Evolutionary conservation across 2,329 filamentous ascomycete species (phyloP).

Genomic region (Elsinoe necatrix): DNA sequence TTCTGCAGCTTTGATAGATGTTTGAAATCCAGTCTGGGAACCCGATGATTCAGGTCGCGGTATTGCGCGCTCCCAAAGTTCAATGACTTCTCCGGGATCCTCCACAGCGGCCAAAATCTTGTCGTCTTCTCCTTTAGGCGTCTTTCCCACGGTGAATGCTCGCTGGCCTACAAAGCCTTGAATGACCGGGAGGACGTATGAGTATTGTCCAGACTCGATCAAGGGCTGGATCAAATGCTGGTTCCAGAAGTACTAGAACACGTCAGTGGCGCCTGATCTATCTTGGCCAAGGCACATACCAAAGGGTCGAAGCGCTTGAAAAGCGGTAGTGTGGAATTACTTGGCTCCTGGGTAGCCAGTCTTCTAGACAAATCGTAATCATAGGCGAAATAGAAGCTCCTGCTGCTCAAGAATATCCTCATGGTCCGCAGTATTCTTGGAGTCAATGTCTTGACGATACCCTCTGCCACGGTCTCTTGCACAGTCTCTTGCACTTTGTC

Average conservation of each 20-base stretch:
- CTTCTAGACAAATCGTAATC: constrained; percentile 82
- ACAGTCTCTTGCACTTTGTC: constrained; percentile 7
- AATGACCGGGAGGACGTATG: constrained; percentile 70
- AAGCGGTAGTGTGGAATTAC: constrained; percentile 49
- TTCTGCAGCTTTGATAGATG: constrained; percentile 18
- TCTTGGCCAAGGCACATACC: constrained; percentile 31
- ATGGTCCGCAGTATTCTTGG: constrained; percentile 80
- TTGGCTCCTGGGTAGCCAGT: constrained; percentile 35
- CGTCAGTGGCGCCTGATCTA: not conserved
- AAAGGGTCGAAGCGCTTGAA: constrained; percentile 63
- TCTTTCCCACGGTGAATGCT: constrained; percentile 50
- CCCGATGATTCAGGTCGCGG: not conserved
- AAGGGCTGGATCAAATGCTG: constrained; percentile 65
- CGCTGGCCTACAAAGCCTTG: constrained; percentile 91
- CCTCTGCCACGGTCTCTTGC: constrained; percentile 12
- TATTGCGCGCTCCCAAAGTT: constrained; percentile 17
- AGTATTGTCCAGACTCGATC: constrained; percentile 61
- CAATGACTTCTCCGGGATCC: constrained; percentile 20
- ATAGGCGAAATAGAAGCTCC: constrained; percentile 92
- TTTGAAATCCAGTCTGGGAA: not conserved
- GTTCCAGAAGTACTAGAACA: constrained; percentile 77
- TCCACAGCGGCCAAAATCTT: constrained; percentile 23
- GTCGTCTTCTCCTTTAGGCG: constrained; percentile 24
- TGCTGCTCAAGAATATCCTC: constrained; percentile 70
- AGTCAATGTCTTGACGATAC: constrained; percentile 45